These are phyloP conservation scores for Psidium guajava DNA, from an alignment of 345 rosid species.

Conservation along the genomic window DNA sequence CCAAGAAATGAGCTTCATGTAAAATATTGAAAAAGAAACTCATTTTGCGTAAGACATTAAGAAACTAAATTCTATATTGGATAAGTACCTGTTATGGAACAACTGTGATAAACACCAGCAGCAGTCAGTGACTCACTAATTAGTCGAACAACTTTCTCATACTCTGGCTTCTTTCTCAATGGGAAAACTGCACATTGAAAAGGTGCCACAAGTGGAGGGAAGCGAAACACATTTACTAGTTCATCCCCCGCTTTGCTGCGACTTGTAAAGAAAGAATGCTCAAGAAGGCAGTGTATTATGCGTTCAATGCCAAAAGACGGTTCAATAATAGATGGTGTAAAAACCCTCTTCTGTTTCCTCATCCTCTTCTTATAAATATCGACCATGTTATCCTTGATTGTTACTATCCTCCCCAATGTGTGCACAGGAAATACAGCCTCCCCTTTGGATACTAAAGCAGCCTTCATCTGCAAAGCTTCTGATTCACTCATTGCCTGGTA, in stretches of 20 bases:
- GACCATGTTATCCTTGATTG: slow-evolving; percentile 67
- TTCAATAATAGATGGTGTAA: slow-evolving; percentile 84
- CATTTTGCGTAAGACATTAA: too few relatives aligned
- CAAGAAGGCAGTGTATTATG: slow-evolving; percentile 73
- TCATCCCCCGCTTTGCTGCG: slow-evolving; percentile 63
- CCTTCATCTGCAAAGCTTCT: slow-evolving; percentile 82
- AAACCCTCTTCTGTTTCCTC: slow-evolving; percentile 38
- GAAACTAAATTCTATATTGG: too few relatives aligned
- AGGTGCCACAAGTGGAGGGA: slow-evolving; percentile 84
- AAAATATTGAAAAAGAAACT: too few relatives aligned
- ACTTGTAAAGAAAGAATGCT: slow-evolving; percentile 77
- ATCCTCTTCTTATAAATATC: slow-evolving; percentile 50
- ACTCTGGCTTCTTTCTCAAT: slow-evolving; percentile 47
- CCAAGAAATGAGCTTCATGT: too few relatives aligned
- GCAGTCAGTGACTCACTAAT: slow-evolving; percentile 61
- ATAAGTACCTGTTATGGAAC: slow-evolving; percentile 45
- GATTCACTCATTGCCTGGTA: slow-evolving; percentile 66
- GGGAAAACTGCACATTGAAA: slow-evolving; percentile 88
- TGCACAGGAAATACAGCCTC: too few relatives aligned
- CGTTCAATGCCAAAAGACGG: slow-evolving; percentile 92
- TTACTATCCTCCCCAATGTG: slow-evolving; percentile 21
- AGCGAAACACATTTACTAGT: slow-evolving; percentile 62
- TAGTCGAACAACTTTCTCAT: slow-evolving; percentile 45
- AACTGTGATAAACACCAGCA: slow-evolving; percentile 33
- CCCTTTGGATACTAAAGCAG: too few relatives aligned